phyloP scores from a whole-genome alignment of 139 green algal species.

The Chlorella sp. region DNA sequence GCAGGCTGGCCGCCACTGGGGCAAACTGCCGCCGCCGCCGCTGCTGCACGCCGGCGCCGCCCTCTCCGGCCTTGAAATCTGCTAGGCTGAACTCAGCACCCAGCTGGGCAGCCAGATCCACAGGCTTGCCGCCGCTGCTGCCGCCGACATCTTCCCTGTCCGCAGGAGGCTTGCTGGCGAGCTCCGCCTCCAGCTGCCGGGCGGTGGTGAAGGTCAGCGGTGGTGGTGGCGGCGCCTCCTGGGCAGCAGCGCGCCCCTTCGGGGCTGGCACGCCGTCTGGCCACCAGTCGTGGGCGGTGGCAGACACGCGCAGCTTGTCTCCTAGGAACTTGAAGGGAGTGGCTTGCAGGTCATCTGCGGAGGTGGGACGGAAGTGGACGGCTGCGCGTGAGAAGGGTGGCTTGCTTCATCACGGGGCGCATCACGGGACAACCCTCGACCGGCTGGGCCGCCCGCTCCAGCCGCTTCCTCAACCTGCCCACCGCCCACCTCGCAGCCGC shows the following conservation, averaged over 20 bases:
- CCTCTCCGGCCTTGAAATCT: not conserved
- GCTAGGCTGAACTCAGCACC: not conserved
- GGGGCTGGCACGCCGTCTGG: conserved; percentile 5
- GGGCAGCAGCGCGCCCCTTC: not conserved
- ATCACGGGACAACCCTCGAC: no score
- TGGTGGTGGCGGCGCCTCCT: not conserved
- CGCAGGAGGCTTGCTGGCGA: not conserved
- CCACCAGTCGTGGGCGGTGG: conserved; percentile 3
- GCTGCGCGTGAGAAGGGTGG: not conserved
- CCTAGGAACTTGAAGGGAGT: conserved; percentile 16
- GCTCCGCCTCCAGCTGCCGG: not conserved
- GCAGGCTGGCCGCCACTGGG: not conserved
- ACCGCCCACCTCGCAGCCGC: conserved; percentile 14
- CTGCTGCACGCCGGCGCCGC: not conserved
- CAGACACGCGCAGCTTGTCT: not conserved
- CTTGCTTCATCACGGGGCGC: no score
- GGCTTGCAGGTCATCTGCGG: conserved; percentile 20
- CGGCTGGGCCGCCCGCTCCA: not conserved
- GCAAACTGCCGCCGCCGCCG: not conserved
- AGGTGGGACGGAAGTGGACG: not conserved
- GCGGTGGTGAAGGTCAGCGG: conserved; percentile 2
- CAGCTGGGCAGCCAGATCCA: not conserved
- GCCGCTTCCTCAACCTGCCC: no score
- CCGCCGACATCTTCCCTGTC: not conserved
- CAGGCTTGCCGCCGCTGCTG: not conserved